A percentile compares a stretch with the other conserved stretches of the same genome.
Evolutionary conservation across 495 filamentous ascomycete species (phyloP).

Genomic region (Penicillium ucsense): DNA sequence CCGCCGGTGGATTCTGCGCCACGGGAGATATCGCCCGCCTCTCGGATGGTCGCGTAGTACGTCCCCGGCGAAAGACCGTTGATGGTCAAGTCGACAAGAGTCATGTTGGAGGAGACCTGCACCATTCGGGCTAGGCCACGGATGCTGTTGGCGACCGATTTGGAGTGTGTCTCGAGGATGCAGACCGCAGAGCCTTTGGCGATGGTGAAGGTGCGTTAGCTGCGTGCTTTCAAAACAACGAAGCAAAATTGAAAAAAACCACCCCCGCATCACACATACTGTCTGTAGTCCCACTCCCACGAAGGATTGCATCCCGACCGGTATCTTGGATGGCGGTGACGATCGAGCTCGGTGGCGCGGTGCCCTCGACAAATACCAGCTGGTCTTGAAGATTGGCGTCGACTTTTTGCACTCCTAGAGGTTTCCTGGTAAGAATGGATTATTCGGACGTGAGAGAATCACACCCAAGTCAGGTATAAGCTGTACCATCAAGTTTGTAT

Average conservation of each 20-base stretch:
- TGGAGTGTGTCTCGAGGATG: slow-evolving; percentile 86
- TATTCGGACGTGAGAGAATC: too few relatives aligned
- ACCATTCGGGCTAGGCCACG: slow-evolving; percentile 74
- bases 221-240: too few relatives aligned
- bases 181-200: slow-evolving; percentile 75
- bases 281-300: slow-evolving; percentile 76
- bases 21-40: slow-evolving; percentile 79
- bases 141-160: slow-evolving; percentile 47
- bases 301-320: slow-evolving; percentile 86
- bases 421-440: background rate
- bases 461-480: background rate
- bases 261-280: slow-evolving; percentile 49
- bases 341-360: slow-evolving; percentile 77
- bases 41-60: slow-evolving; percentile 74
- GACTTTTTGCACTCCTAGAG: slow-evolving; percentile 37
- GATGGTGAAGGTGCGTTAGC: too few relatives aligned
- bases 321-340: slow-evolving; percentile 81
- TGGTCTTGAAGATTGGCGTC: slow-evolving; percentile 40
- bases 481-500: slow-evolving; percentile 56
- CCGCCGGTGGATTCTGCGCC: slow-evolving; percentile 74
- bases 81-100: slow-evolving; percentile 79
- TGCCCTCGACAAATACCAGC: slow-evolving; percentile 38
- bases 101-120: slow-evolving; percentile 62
- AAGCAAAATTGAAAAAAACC: too few relatives aligned
- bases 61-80: slow-evolving; percentile 73